Conservation (phyloP, 176 grass and related monocot genomes). For the Carex scoparia region DNA sequence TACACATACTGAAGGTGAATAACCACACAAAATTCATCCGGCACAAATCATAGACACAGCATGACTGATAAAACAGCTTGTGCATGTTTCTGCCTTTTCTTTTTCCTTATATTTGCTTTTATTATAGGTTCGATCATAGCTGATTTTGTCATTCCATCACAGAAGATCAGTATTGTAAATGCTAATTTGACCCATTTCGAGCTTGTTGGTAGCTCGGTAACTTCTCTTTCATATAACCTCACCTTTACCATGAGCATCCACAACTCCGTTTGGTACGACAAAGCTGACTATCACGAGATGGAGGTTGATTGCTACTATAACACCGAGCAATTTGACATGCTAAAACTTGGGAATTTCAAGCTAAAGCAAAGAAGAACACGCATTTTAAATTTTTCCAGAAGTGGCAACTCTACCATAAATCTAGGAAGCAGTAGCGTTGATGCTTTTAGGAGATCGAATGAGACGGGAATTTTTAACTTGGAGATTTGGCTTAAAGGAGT, state of each 20-base stretch:
- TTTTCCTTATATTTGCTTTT: neutral
- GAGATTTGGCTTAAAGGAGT: neutral
- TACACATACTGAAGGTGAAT: no score
- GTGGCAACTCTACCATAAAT: neutral
- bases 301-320: slow-evolving; percentile 36
- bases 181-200: slow-evolving; percentile 32
- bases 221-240: slow-evolving; percentile 35
- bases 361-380: neutral
- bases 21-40: no score
- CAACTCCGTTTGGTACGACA: slow-evolving; percentile 33
- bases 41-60: no score
- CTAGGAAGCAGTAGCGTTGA: slow-evolving; percentile 26
- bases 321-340: slow-evolving; percentile 32
- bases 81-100: neutral
- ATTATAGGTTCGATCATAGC: neutral
- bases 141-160: neutral
- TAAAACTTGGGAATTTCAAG: slow-evolving; percentile 8
- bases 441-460: slow-evolving; percentile 24
- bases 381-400: neutral
- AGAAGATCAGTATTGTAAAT: neutral
- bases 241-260: slow-evolving; percentile 16
- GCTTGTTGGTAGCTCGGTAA: neutral
- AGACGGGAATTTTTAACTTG: slow-evolving; percentile 26
- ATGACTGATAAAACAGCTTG: no score
- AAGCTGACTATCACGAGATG: slow-evolving; percentile 21